phyloP scores from a whole-genome alignment of 2,329 filamentous ascomycete species.

The Annulohypoxylon truncatum region DNA sequence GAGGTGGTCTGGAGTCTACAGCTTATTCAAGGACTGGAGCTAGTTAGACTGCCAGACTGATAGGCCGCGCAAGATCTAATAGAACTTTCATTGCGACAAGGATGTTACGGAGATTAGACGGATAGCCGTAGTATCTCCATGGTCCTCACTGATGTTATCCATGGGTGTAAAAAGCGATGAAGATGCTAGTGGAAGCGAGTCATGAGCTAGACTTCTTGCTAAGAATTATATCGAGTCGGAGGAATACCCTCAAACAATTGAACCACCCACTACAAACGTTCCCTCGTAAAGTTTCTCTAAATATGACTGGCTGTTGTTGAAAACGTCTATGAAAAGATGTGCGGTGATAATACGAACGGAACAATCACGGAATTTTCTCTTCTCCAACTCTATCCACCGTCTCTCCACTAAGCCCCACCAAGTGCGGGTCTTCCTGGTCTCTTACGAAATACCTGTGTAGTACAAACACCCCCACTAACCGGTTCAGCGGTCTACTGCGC shows the following conservation, averaged over 20 bases:
- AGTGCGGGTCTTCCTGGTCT: no score
- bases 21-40: background rate
- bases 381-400: background rate
- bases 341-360: background rate
- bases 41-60: background rate
- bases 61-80: conserved; percentile 8
- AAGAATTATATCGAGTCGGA: background rate
- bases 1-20: background rate
- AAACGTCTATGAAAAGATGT: background rate
- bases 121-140: conserved; percentile 19
- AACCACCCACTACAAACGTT: background rate
- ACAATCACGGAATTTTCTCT: background rate
- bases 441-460: no score
- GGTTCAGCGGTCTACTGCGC: background rate
- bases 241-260: background rate
- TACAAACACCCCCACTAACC: background rate
- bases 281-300: no score
- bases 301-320: background rate
- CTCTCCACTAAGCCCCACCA: background rate
- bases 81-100: conserved; percentile 1
- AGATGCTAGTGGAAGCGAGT: background rate
- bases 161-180: background rate
- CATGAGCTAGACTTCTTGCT: background rate
- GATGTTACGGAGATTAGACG: conserved; percentile 31
- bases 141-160: background rate